Evolutionary conservation across 805 yeast genomes (phyloP).

Genomic region (Clavispora fructus): DNA sequence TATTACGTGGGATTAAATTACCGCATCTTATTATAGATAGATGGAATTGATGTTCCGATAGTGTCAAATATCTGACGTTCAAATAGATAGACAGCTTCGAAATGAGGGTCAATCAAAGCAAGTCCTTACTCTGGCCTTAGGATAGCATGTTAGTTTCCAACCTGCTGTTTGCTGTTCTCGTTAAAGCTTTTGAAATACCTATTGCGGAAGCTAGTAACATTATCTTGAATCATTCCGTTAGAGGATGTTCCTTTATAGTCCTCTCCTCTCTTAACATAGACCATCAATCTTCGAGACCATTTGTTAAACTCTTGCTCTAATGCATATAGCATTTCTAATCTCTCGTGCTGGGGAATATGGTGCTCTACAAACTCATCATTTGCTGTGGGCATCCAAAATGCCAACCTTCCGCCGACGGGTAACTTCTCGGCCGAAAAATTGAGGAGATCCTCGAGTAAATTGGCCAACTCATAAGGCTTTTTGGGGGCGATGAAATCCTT

Average conservation of each 20-base stretch:
- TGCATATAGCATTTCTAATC: slow-evolving; percentile 62
- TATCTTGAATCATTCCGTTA: slow-evolving; percentile 40
- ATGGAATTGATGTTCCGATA: too few species aligned
- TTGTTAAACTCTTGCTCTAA: slow-evolving; percentile 85
- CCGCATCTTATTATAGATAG: too few species aligned
- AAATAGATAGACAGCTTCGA: too few species aligned
- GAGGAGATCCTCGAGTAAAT: slow-evolving; percentile 72
- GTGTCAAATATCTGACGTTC: too few species aligned
- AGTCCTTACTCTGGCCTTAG: too few species aligned
- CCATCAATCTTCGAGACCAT: slow-evolving; percentile 87
- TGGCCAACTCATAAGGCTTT: slow-evolving; percentile 78
- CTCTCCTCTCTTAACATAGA: slow-evolving; percentile 62
- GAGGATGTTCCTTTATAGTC: slow-evolving; percentile 45
- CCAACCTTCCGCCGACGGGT: slow-evolving; percentile 71
- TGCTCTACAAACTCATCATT: slow-evolving; percentile 73
- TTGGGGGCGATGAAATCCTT: slow-evolving; percentile 89
- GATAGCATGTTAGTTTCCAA: neutral
- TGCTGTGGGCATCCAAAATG: slow-evolving; percentile 98
- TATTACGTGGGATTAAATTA: too few species aligned
- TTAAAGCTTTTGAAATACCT: slow-evolving; percentile 70
- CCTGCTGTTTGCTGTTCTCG: slow-evolving; percentile 21
- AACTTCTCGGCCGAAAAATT: slow-evolving; percentile 67
- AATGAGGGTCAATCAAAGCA: too few species aligned
- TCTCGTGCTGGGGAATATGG: slow-evolving; percentile 72
- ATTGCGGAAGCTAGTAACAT: slow-evolving; percentile 60